A percentile compares a stretch with the other conserved stretches of the same genome.
phyloP scores from a whole-genome alignment of 441 rosid species.

The Croton setiger region DNA sequence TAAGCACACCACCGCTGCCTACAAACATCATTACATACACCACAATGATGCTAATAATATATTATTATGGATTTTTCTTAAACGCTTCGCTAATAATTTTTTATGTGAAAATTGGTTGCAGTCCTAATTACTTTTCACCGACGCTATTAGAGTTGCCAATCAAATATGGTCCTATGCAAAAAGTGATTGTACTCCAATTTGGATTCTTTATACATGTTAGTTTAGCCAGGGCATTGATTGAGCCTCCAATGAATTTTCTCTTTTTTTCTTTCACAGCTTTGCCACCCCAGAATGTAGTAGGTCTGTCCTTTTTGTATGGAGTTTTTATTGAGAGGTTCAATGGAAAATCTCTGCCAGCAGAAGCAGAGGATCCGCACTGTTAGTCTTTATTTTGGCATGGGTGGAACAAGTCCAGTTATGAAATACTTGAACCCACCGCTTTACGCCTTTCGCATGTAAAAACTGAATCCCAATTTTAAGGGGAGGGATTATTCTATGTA shows the following conservation, averaged over 20 bases:
- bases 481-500: no score
- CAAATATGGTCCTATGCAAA: no score
- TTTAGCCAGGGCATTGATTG: no score
- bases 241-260: no score
- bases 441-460: background rate
- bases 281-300: background rate
- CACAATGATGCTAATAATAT: slow-evolving; percentile 18
- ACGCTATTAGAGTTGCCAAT: background rate
- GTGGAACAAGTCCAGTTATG: background rate
- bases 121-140: background rate
- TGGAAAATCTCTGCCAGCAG: background rate
- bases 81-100: background rate
- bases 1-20: slow-evolving; percentile 23
- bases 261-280: slow-evolving; percentile 1
- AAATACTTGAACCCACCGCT: background rate
- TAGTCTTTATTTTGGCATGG: background rate
- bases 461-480: no score
- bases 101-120: background rate
- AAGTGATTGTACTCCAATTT: no score
- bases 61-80: background rate
- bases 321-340: background rate
- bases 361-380: background rate
- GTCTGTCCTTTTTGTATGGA: background rate
- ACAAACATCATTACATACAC: slow-evolving; percentile 26
- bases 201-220: no score